Base-by-base conservation (phyloP, 176 grass and related monocot species). In the Cocos nucifera region DNA sequence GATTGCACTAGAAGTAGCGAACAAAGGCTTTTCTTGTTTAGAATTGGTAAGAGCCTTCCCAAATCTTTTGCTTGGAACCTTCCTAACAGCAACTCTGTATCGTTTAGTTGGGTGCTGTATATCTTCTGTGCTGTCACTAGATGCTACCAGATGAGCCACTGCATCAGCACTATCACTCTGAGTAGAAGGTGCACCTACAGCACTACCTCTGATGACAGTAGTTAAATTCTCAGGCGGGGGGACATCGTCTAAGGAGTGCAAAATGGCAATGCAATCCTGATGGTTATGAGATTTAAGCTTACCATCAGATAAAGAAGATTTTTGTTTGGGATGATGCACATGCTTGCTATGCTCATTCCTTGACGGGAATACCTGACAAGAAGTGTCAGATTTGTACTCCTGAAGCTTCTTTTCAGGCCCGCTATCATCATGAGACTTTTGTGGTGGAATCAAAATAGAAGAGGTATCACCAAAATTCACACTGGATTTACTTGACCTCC, bases 101-200 rank as follows among this genome's bases (percentile, higher is more conserved):
- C 56, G 65, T 17, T 51, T 85, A 58, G 27, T 49, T 71, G 25
- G 70, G 59, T 56, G 44, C 68, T 75, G 77, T n/a, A 44, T 80
- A 61, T 68, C 54, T 48, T 82, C 69, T 65, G 72, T 61, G 61
- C 90, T 95, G 69, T 86, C 80, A 79, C 75, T 79, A 50, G 78
- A 81, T 66, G 65, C 71, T 61, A 15, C 70, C 28, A 22, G 50
- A 63, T 55, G 14, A 32, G 25, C 5, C 9, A 44, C 18, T 32
- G 50, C 27, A 23, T 73, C 58, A 52, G 18, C 5, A 32, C 50
- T 39, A 55, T 54, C n/a, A 23, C 17, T 55, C 70, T 55, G 59
- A 63, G 19, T 12, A 25, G 25, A 17, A 53, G 50, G 54, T 5
- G 62, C 62, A 35, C 54, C 67, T 64, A 67, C 59, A 26, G 78